Percentiles rank a stretch among this genome's conserved stretches.
phyloP scores from a whole-genome alignment of 208 protist genomes.

The Porcisia deanei region DNA sequence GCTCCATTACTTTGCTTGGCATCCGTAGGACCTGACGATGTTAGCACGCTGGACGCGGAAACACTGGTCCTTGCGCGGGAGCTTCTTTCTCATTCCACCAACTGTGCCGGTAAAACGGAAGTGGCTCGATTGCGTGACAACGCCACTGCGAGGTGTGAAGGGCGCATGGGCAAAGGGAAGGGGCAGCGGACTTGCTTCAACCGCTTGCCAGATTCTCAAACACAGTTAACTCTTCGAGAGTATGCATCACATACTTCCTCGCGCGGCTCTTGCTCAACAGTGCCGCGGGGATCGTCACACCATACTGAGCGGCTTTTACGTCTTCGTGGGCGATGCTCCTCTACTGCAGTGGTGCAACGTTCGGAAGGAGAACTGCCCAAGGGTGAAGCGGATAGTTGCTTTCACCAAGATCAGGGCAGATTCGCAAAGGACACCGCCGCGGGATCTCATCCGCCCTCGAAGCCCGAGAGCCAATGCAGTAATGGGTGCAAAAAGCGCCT shows the following conservation, averaged over 20 bases:
- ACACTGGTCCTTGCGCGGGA: not conserved
- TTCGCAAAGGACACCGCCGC: not conserved
- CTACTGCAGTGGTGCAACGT: not conserved
- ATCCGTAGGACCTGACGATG: not conserved
- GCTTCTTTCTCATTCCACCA: slow-evolving; percentile 6
- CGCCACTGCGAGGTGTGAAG: not conserved
- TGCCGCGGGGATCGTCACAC: not conserved
- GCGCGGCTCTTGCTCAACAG: not conserved
- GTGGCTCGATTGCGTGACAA: not conserved
- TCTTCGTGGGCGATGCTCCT: slow-evolving; percentile 1
- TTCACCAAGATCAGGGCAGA: slow-evolving; percentile 1
- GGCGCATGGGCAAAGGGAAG: not conserved
- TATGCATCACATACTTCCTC: not conserved
- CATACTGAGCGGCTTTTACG: slow-evolving; percentile 2
- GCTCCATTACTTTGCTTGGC: slow-evolving; percentile 6
- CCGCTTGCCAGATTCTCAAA: not conserved
- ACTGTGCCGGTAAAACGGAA: too few relatives aligned
- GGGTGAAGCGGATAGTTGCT: not conserved
- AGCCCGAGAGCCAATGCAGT: not conserved
- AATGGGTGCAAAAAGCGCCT: not conserved
- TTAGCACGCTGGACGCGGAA: slow-evolving; percentile 9
- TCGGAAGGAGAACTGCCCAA: not conserved
- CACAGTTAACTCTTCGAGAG: not conserved
- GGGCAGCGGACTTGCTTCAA: not conserved
- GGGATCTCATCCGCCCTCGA: not conserved